Evolutionary conservation across 2,329 filamentous ascomycete genomes (phyloP), one percentile per base, ranked within the genome.

Genomic region (Hypoxylon sp.): DNA sequence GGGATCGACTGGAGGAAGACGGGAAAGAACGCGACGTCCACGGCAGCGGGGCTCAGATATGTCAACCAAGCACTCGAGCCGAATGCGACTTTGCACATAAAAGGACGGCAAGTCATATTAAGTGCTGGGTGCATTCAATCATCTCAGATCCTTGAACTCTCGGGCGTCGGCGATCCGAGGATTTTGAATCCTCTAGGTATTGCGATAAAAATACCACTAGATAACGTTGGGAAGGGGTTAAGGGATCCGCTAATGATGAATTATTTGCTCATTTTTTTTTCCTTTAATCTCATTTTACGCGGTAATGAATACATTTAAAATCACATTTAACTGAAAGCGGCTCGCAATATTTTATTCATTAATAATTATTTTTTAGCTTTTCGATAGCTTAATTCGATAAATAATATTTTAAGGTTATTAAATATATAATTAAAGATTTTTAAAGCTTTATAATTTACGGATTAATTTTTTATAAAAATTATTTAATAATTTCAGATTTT

Each of bases 231-330:
- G 21, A 25, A 5, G 9, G 21, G 21, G 6, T 9, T 25, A 6
- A 25, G 21, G 9, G 45, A 55, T 23, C 45, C 45, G 49, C 45
- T 36, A 5, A 50, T 50, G 51, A 51, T 55, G 46, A 51, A 55
- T 17, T 50, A 55, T 26, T 16, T 50, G 6, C 45, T 41, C 26
- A 51, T 54, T 7, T 45, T 25, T 9, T 54, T 49, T 23, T 26
- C 15, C 5, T 7, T 49, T 4, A 49, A 45, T 25, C 16, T 27
- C 1, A 51, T 21, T 5, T n/a, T 43, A 29, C 35, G 45, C 6
- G 40, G 45, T 5, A 26, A 32, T 13, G 40, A 55, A 17, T 50
- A 32, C 20, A 52, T 6, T 9, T 9, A 25, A 9, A 25, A 25
- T 9, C 9, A 25, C 21, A 25, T 25, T 9, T 9, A 25, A 9